Conservation (phyloP, 1,139 yeast species). For the Suhomyces anneliseae region DNA sequence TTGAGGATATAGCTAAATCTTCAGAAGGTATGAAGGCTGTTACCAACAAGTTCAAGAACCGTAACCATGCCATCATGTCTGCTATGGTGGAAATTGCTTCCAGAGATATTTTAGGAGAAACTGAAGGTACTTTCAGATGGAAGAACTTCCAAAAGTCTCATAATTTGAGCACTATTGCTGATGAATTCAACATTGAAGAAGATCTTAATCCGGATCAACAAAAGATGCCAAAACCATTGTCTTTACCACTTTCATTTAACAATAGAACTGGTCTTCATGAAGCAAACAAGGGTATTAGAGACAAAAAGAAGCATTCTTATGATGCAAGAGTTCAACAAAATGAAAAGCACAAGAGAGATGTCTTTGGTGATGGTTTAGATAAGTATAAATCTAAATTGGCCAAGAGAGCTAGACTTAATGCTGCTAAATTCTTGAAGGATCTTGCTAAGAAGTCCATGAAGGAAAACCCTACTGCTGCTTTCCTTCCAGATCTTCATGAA, state of each 20-base stretch:
- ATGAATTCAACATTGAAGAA: slow-evolving; percentile 28
- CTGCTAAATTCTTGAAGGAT: slow-evolving; percentile 52
- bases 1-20: slow-evolving; percentile 56
- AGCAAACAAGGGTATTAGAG: slow-evolving; percentile 82
- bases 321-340: slow-evolving; percentile 79
- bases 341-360: slow-evolving; percentile 65
- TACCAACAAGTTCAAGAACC: slow-evolving; percentile 37
- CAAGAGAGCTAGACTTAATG: slow-evolving; percentile 50
- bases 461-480: slow-evolving; percentile 36
- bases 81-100: slow-evolving; percentile 76
- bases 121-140: slow-evolving; percentile 52
- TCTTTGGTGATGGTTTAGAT: slow-evolving; percentile 74
- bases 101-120: slow-evolving; percentile 57
- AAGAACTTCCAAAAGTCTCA: slow-evolving; percentile 28
- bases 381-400: slow-evolving; percentile 49
- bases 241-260: slow-evolving; percentile 70
- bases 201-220: slow-evolving; percentile 27
- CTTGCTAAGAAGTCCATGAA: slow-evolving; percentile 53
- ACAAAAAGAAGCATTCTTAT: slow-evolving; percentile 73
- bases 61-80: slow-evolving; percentile 43
- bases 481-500: slow-evolving; percentile 59
- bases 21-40: slow-evolving; percentile 44
- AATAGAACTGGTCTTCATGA: slow-evolving; percentile 75
- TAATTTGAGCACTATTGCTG: slow-evolving; percentile 18
- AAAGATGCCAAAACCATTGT: slow-evolving; percentile 33